Conservation (phyloP, 1,139 yeast species). For the Scheffersomyces segobiensis region DNA sequence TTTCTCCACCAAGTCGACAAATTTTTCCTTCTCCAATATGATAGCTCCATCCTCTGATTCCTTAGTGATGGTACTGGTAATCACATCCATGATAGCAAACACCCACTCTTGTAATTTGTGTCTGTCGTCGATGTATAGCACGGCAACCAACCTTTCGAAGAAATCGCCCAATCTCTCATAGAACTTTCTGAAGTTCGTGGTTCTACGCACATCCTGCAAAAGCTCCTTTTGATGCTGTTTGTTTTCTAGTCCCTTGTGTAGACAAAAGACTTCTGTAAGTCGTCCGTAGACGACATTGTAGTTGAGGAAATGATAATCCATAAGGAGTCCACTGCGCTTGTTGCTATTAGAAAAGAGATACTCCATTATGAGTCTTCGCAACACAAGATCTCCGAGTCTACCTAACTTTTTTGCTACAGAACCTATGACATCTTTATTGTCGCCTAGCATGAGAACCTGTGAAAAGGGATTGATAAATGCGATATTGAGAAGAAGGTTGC, state of each 20-base stretch:
- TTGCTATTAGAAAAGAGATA: slow-evolving; percentile 6
- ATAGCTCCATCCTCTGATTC: neutral
- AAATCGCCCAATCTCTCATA: slow-evolving; percentile 14
- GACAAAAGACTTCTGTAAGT: slow-evolving; percentile 11
- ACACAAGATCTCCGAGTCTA: slow-evolving; percentile 14
- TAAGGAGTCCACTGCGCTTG: slow-evolving; percentile 8
- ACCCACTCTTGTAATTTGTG: slow-evolving; percentile 13
- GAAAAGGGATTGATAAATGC: neutral
- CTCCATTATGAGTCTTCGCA: slow-evolving; percentile 10
- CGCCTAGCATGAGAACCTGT: neutral
- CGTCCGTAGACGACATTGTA: slow-evolving; percentile 12
- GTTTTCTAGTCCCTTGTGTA: slow-evolving; percentile 7
- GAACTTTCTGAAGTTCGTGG: slow-evolving; percentile 1
- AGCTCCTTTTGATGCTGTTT: slow-evolving; percentile 3
- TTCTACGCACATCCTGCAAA: neutral
- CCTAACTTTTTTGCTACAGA: slow-evolving; percentile 8
- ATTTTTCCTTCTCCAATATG: neutral
- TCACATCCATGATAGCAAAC: slow-evolving; percentile 4
- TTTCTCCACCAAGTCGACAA: slow-evolving; percentile 1
- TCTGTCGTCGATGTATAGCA: slow-evolving; percentile 12
- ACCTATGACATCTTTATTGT: neutral
- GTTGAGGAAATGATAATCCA: slow-evolving; percentile 11
- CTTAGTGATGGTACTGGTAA: neutral
- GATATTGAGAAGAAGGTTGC: neutral
- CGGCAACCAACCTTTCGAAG: slow-evolving; percentile 15